Percentiles rank a stretch among this genome's conserved stretches.
Evolutionary conservation across 2,329 filamentous ascomycete genomes (phyloP).

Genomic region (Teratosphaeria epicoccoides): DNA sequence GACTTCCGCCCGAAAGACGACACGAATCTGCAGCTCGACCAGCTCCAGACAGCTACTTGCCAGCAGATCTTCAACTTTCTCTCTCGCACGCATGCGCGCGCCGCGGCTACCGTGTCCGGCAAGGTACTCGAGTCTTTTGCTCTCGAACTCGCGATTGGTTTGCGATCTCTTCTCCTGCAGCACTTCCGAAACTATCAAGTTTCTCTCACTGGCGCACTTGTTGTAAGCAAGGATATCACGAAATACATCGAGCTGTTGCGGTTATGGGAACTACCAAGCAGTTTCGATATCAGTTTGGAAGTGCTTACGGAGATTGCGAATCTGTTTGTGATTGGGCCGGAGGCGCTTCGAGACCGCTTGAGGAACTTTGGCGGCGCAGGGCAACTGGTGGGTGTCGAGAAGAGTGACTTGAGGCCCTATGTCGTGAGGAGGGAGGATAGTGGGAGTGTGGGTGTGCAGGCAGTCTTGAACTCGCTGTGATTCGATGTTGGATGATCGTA

Average conservation of each 20-base stretch:
- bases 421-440: constrained; percentile 78
- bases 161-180: constrained; percentile 70
- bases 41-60: constrained; percentile 75
- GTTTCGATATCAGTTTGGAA: constrained; percentile 53
- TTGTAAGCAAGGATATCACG: constrained; percentile 92
- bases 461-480: constrained; percentile 59
- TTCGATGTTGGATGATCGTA: too few species aligned
- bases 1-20: constrained; percentile 84
- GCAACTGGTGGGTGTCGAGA: constrained; percentile 31
- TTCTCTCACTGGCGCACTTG: constrained; percentile 83
- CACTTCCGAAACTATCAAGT: constrained; percentile 93
- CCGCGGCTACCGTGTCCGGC: constrained; percentile 63
- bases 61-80: constrained; percentile 73
- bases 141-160: constrained; percentile 69
- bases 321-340: constrained; percentile 77
- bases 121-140: constrained; percentile 74
- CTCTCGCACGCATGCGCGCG: constrained; percentile 49
- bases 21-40: constrained; percentile 56
- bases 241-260: constrained; percentile 82
- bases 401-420: constrained; percentile 62
- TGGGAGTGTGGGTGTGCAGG: constrained; percentile 68
- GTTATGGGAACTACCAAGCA: constrained; percentile 60
- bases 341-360: constrained; percentile 42
- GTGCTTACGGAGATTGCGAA: constrained; percentile 87
- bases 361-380: constrained; percentile 28